Percentiles rank a stretch among this genome's conserved stretches.
Conservation (phyloP, 371 early-diverging fungal species). For the Mortierella sp. region DNA sequence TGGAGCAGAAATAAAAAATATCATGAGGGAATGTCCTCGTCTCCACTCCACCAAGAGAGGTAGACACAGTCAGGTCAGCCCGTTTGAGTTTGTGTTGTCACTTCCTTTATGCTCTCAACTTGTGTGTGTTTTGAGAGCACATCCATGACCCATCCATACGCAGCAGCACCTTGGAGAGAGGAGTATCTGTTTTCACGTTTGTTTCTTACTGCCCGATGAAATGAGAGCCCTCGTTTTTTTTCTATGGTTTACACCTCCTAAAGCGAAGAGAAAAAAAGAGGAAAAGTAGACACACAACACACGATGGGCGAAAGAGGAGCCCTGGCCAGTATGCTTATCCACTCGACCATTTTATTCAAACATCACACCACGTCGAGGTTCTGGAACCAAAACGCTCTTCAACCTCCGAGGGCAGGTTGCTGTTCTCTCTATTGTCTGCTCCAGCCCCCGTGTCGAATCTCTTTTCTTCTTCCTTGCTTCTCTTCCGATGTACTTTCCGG, state of each 20-base stretch:
- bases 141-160: not conserved
- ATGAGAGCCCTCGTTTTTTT: slow-evolving; percentile 3
- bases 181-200: slow-evolving; percentile 2
- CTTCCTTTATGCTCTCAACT: not conserved
- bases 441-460: not conserved
- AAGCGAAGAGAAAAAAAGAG: not conserved
- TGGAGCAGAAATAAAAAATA: not conserved
- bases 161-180: not conserved
- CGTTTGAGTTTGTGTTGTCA: not conserved
- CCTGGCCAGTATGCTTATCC: not conserved
- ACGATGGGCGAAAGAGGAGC: too few species aligned
- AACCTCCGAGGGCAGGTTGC: not conserved
- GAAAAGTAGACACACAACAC: not conserved
- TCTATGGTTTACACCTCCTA: not conserved
- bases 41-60: not conserved
- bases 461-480: not conserved
- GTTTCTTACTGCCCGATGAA: not conserved
- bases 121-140: not conserved
- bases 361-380: not conserved
- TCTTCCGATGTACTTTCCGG: not conserved
- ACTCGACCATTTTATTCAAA: not conserved
- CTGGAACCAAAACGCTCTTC: not conserved
- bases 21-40: not conserved
- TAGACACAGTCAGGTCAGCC: not conserved
- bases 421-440: not conserved